These are phyloP conservation scores for Dictyophora rubrovolvata DNA, from an alignment of 768 basidiomycete species.

Conservation along the genomic window DNA sequence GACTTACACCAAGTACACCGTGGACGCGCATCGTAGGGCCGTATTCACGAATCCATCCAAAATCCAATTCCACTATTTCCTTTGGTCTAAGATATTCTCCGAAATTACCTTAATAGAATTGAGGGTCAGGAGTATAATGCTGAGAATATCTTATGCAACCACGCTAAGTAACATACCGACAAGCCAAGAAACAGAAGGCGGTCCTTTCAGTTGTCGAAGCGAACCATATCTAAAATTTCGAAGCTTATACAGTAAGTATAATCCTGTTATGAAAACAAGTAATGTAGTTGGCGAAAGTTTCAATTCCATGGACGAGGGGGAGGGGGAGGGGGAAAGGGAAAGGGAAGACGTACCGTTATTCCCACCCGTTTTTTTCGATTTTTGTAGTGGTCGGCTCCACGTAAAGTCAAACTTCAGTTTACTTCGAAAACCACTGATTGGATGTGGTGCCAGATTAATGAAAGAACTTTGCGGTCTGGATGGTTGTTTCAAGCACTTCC, in stretches of 20 bases:
- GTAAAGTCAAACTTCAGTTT: too few species aligned
- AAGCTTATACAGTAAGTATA: neutral
- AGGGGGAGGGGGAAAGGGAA: neutral
- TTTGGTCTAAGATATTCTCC: neutral
- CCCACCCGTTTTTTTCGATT: too few species aligned
- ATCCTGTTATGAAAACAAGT: neutral
- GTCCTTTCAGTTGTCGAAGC: neutral
- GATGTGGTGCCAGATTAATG: too few species aligned
- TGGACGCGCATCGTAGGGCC: constrained; percentile 18
- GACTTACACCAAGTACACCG: neutral
- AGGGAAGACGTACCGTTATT: too few species aligned
- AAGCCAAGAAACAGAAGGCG: neutral
- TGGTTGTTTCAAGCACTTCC: too few species aligned
- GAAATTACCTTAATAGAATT: neutral
- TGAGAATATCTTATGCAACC: neutral
- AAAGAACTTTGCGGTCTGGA: too few species aligned
- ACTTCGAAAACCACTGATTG: too few species aligned
- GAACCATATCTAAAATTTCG: neutral
- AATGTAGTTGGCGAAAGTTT: neutral
- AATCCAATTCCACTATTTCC: constrained; percentile 18
- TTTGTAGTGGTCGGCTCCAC: too few species aligned
- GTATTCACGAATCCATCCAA: constrained; percentile 23
- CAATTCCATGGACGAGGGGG: neutral
- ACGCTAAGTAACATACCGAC: neutral
- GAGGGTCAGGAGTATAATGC: neutral